phyloP scores from a whole-genome alignment of 2,329 filamentous ascomycete species.

The Hansfordia pulvinata region DNA sequence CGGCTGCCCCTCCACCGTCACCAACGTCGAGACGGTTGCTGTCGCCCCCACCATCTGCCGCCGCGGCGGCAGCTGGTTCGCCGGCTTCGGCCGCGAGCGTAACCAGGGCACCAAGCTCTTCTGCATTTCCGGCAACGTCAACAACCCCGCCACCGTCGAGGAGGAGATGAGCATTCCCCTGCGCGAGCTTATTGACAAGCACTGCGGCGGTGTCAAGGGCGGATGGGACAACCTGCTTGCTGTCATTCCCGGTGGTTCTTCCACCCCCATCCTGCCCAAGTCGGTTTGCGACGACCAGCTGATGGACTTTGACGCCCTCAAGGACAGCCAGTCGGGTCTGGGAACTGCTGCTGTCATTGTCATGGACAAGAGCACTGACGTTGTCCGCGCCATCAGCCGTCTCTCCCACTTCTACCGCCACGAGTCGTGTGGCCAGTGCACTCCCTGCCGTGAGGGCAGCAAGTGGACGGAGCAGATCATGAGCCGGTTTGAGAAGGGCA shows the following conservation, averaged over 20 bases:
- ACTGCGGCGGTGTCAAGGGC: slow-evolving; percentile 91
- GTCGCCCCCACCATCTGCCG: slow-evolving; percentile 93
- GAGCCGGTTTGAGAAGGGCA: slow-evolving; percentile 85
- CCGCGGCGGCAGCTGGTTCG: slow-evolving; percentile 87
- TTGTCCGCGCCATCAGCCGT: slow-evolving; percentile 85
- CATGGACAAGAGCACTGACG: slow-evolving; percentile 96
- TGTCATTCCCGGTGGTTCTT: slow-evolving; percentile 91
- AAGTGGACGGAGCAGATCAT: slow-evolving; percentile 99
- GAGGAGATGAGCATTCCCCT: slow-evolving; percentile 99
- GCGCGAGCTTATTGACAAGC: slow-evolving; percentile 91
- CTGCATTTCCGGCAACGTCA: slow-evolving; percentile 97
- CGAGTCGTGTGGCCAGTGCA: slow-evolving; percentile 97
- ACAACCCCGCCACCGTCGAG: slow-evolving; percentile 95
- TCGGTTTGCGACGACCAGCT: slow-evolving; percentile 82
- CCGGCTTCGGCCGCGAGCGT: slow-evolving; percentile 82
- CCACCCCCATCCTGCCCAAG: slow-evolving; percentile 90
- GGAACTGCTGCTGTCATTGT: slow-evolving; percentile 97
- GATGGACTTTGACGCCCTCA: slow-evolving; percentile 98
- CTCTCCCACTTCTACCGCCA: slow-evolving; percentile 97
- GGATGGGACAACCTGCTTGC: slow-evolving; percentile 97
- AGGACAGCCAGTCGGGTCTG: slow-evolving; percentile 94
- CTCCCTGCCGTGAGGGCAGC: slow-evolving; percentile 95
- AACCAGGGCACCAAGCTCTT: slow-evolving; percentile 97
- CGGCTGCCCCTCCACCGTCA: slow-evolving; percentile 93
- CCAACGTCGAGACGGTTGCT: slow-evolving; percentile 94